Evolutionary conservation across 78 protist genomes (phyloP).

Genomic region (Creolimax fragrantissima): DNA sequence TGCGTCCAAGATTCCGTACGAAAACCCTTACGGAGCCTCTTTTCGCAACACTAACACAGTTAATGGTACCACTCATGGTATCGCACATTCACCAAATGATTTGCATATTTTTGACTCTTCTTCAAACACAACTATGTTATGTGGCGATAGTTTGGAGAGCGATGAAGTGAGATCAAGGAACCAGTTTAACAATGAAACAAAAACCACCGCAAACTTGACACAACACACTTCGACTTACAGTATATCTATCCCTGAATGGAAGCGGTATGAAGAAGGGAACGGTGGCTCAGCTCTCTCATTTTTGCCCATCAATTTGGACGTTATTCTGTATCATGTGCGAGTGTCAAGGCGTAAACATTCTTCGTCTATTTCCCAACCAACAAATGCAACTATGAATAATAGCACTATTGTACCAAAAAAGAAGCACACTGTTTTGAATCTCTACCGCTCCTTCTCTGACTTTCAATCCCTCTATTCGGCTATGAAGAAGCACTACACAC

Average conservation of each 20-base stretch:
- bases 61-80: too few relatives aligned
- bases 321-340: background rate
- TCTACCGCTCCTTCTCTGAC: background rate
- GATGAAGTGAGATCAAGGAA: too few relatives aligned
- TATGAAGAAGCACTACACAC: background rate
- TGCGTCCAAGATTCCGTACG: too few relatives aligned
- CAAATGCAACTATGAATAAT: background rate
- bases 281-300: background rate
- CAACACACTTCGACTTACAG: too few relatives aligned
- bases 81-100: too few relatives aligned
- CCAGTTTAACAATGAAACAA: too few relatives aligned
- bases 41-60: too few relatives aligned
- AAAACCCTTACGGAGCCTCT: too few relatives aligned
- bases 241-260: background rate
- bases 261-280: background rate
- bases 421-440: background rate
- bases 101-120: too few relatives aligned
- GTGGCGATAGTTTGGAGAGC: too few relatives aligned
- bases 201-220: too few relatives aligned
- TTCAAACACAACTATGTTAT: too few relatives aligned
- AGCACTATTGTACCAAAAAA: background rate
- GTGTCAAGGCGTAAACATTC: background rate
- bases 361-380: background rate
- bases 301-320: background rate
- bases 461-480: background rate